Evolutionary conservation across 2,329 filamentous ascomycete genomes (phyloP), one percentile per base, ranked within the genome.

Genomic region (Zymoseptoria ardabiliae): DNA sequence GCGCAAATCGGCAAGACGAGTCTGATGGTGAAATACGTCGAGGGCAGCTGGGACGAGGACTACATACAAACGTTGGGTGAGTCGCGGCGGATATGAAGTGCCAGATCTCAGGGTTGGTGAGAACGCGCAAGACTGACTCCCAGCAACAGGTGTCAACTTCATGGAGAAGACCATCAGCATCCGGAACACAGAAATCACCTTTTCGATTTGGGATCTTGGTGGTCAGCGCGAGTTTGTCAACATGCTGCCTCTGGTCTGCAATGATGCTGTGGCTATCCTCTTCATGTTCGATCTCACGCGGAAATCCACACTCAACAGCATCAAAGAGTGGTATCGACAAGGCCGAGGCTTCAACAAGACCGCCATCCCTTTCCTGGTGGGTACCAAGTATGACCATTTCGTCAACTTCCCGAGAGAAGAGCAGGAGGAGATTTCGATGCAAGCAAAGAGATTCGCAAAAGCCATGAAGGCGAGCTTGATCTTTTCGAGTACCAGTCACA

Each of bases 91-190:
- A 85, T 88, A 76, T 62, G 79, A 54, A 45, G 11, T 54, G 50
- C 45, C 19, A 25, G 30, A 11, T 13, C 21, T 20, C 30, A 21
- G 9, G 55, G 17, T 17, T 17, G 17, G 13, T 21, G 11, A 30
- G 13, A n/a, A 17, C n/a, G 25, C 25, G 48, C 10, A 30, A 54
- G 20, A 55, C 63, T 65, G 55, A 63, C 55, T 19, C n/a, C 2
- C 9, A 48, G 20, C 13, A 6, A 6, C 57, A 88, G 85, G 94
- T 67, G 94, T 99, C 76, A 99, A 99, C 76, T 99, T 99, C 77
- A 99, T 99, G 94, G 94, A 99, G 76, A 99, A 99, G 82, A 99
- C 94, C 41, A 99, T 99, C 73, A 96, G 91, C 63, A 99, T 99
- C 76, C 89, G 94, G 63, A 99, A 99, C 77, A 99, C 94, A 17